A percentile compares a stretch with the other conserved stretches of the same genome.
These are phyloP conservation scores for Lithospermum erythrorhizon DNA, from an alignment of 257 asterid species.

Conservation along the genomic window DNA sequence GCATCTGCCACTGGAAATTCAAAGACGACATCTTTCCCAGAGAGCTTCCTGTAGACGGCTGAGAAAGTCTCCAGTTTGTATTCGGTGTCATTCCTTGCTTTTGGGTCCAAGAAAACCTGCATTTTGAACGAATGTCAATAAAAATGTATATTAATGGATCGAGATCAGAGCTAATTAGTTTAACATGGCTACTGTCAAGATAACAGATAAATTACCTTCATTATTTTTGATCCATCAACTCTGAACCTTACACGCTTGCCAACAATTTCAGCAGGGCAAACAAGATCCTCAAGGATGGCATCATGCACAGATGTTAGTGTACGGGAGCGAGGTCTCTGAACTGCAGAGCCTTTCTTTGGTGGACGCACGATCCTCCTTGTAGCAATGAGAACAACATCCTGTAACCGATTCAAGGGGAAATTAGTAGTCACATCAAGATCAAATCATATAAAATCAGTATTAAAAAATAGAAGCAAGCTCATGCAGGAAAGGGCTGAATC, in stretches of 20 bases:
- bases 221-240: constrained; percentile 71
- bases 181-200: background rate
- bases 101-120: constrained; percentile 38
- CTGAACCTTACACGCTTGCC: constrained; percentile 63
- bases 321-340: constrained; percentile 69
- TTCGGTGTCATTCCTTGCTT: constrained; percentile 30
- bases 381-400: constrained; percentile 74
- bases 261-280: constrained; percentile 76
- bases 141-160: background rate
- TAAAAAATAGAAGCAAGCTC: too few relatives aligned
- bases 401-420: background rate
- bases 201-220: constrained; percentile 43
- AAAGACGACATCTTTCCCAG: constrained; percentile 39
- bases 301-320: constrained; percentile 88
- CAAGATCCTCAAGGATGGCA: constrained; percentile 78
- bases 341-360: constrained; percentile 90
- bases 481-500: background rate
- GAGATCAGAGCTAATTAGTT: background rate
- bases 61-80: constrained; percentile 34
- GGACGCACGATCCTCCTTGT: constrained; percentile 78
- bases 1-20: constrained; percentile 26
- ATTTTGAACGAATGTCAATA: background rate
- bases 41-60: constrained; percentile 39
- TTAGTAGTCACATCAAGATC: background rate
- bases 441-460: background rate